Evolutionary conservation across 1,284 basidiomycete species (phyloP), one percentile per base, ranked within the genome.

Genomic region (Vanrija pseudolonga): DNA sequence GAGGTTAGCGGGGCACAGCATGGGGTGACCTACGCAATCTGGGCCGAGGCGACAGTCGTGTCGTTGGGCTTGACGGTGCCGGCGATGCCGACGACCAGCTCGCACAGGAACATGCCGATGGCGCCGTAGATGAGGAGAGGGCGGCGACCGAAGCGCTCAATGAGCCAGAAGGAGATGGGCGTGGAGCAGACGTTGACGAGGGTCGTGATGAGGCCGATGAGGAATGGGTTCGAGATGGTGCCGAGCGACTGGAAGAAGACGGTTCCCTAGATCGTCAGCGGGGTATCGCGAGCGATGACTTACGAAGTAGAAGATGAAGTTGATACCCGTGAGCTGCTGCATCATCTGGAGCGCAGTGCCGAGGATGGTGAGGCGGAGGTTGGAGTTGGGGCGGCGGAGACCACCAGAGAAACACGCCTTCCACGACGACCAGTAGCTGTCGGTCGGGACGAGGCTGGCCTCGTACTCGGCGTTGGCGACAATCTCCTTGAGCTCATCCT

Each of bases 301-400:
- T 20, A 65, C 67, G 51, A 69, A 76, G 71, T 84, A 85, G 80
- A 89, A 89, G 79, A 90, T 89, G 77, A 90, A 90, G 82, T 91
- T 91, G 82, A 89, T 47, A 81, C 63, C 88, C 36, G 88, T 89
- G 69, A 88, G 83, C 77, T 92, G 88, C 76, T 90, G 88, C 83
- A 76, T 76, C 62, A 73, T 69, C 61, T 69, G 73, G 11, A 76
- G 55, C 47, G 71, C 71, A 41, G 71, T 76, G 64, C 89, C 90
- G 26, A 88, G 85, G 63, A 88, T 77, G 38, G 88, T 89, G 56
- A 90, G 86, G 68, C 87, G 80, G 56, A 82, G 79, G 68, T 87
- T 81, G 72, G 82, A 85, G 76, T 85, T 86, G 63, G 84, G 77
- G 59, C 78, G 78, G 57, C 75, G 71, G 52, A 74, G 63, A 54